Evolutionary conservation across 768 basidiomycete genomes (phyloP), one percentile per base, ranked within the genome.

Genomic region (Russula foetens): DNA sequence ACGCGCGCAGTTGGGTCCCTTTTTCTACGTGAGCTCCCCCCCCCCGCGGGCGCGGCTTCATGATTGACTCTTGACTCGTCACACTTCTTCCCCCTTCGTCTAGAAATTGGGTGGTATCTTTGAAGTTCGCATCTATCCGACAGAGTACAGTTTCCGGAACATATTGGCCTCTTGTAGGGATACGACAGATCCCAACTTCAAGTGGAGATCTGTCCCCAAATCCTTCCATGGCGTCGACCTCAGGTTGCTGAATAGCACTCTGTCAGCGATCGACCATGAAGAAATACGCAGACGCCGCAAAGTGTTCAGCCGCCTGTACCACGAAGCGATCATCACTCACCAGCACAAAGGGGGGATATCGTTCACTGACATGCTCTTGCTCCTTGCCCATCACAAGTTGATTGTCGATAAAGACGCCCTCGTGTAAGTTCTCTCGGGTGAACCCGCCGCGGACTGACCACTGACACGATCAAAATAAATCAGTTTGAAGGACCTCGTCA

Each of bases 351-450:
- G 83, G 53, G 94, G 94, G 9, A 92, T 98, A 61, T 89, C 91
- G 24, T 98, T 98, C 76, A 90, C 85, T 1, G 82, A 84, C 47
- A 96, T 96, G 90, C 79, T 98, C 3, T 70, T 89, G 35, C 74
- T 98, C 47, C 75, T 98, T 43, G 88, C 91, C 1, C 96, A 97
- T 70, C 86, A 98, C 75, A 94, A 91, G 71, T 75, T 98, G 53
- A 92, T 98, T 63, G 81, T 91, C 52, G 93, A 97, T 72, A 83
- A 82, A 28, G 89, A 92, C 31, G 95, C 95, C 15, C 75, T 98
- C 26, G 81, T 85, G 95, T 96, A 71, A 70, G 91, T 81, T 15
- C 35, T 21, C 11, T 28, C 43, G 38, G 11, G 38, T 4, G 24
- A 48, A 3, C 14, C 19, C 21, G 17, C 21, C 15, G 8, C n/a